These are phyloP conservation scores for Orbilia quercus DNA, from an alignment of 2,329 filamentous ascomycete genomes.

Conservation along the genomic window DNA sequence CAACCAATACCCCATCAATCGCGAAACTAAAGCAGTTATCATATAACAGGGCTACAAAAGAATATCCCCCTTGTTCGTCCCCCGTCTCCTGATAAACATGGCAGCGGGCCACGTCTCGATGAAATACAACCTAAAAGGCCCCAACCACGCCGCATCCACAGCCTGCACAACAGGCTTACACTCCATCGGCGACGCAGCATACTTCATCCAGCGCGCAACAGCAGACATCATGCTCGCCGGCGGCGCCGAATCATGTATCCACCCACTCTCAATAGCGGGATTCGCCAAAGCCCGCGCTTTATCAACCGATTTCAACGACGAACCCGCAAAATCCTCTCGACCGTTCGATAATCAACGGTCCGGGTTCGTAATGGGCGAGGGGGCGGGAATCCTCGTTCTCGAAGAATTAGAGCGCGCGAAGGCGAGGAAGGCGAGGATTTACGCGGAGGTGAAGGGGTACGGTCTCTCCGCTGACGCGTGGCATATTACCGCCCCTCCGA, in stretches of 20 bases:
- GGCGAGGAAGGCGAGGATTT: constrained; percentile 78
- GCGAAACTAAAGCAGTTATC: neutral
- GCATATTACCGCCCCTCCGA: constrained; percentile 90
- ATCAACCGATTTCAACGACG: constrained; percentile 80
- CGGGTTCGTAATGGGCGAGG: constrained; percentile 94
- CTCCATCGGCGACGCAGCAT: constrained; percentile 91
- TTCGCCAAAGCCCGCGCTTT: constrained; percentile 89
- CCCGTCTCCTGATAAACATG: constrained; percentile 91
- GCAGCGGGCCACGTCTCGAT: constrained; percentile 95
- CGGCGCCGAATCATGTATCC: constrained; percentile 92
- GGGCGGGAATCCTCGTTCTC: constrained; percentile 85
- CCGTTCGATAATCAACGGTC: constrained; percentile 84
- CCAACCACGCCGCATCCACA: constrained; percentile 91
- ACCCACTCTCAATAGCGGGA: constrained; percentile 90
- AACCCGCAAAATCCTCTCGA: constrained; percentile 77
- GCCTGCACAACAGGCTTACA: constrained; percentile 97
- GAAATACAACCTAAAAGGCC: constrained; percentile 87
- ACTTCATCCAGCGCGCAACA: constrained; percentile 90
- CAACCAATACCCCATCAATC: too few relatives aligned
- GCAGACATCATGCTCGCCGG: constrained; percentile 97
- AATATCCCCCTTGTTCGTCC: constrained; percentile 92
- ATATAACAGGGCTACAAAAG: constrained; percentile 83
- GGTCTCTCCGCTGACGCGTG: constrained; percentile 90
- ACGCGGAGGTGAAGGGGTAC: constrained; percentile 89
- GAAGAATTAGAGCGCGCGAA: constrained; percentile 92